These are phyloP conservation scores for Panaeolus papilionaceus DNA, from an alignment of 768 basidiomycete species.

Conservation along the genomic window DNA sequence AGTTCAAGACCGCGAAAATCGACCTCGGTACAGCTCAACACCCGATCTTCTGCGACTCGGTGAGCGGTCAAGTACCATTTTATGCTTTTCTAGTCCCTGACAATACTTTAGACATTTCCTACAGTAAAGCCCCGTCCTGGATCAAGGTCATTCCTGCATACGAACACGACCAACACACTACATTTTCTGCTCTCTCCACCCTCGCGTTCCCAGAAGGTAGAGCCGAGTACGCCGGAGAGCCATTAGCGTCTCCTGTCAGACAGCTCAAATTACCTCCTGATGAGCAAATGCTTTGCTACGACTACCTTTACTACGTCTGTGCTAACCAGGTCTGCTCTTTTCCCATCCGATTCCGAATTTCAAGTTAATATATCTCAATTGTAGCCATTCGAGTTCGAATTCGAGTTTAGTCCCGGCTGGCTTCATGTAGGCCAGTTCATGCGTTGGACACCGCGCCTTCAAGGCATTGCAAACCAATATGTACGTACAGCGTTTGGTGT, in stretches of 20 bases:
- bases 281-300: conserved; percentile 57
- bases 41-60: conserved; percentile 49
- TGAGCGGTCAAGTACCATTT: conserved; percentile 30
- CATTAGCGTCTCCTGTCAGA: conserved; percentile 45
- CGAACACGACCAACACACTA: conserved; percentile 49
- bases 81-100: background rate
- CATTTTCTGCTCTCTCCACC: conserved; percentile 53
- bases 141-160: conserved; percentile 52
- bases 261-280: conserved; percentile 55
- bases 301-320: conserved; percentile 57
- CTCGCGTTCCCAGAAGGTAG: conserved; percentile 53
- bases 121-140: conserved; percentile 54
- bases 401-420: conserved; percentile 66
- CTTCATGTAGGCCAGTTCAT: conserved; percentile 57
- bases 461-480: conserved; percentile 50
- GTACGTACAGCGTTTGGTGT: conserved; percentile 50
- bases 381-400: conserved; percentile 61
- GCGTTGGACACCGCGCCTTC: conserved; percentile 52
- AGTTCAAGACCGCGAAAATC: conserved; percentile 44
- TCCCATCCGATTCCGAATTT: conserved; percentile 11
- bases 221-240: conserved; percentile 42
- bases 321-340: conserved; percentile 47
- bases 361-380: conserved; percentile 10
- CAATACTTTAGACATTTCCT: conserved; percentile 51
- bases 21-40: conserved; percentile 45